Evolutionary conservation across 2,329 filamentous ascomycete species (phyloP), one percentile per base, ranked within the genome.

Genomic region (Xylariomycetidae sp.): DNA sequence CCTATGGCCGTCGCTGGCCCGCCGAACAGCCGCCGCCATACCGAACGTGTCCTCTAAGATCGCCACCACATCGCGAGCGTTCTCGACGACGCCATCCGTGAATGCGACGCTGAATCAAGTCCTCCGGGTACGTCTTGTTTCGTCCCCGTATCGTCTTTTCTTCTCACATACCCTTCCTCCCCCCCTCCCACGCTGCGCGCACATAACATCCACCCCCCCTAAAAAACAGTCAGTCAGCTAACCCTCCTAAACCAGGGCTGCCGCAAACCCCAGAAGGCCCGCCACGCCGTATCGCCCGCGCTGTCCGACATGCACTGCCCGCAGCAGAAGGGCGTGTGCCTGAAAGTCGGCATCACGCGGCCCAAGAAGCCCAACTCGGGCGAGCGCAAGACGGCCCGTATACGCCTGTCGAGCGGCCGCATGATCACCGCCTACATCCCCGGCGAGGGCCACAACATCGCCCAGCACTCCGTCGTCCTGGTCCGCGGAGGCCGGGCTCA

Each of bases 281-380:
- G 92, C 45, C 88, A 94, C 64, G 77, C 86, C 48, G 81, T 87
- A 32, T 97, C 90, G 3, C 92, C 92, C 0, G 89, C 90, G 15
- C 75, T 98, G 34, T 71, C 72, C 31, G 72, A 72, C 43, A 74
- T 73, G 41, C 62, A 77, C 32, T 75, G 85, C 27, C 88, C 92
- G 4, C 78, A 85, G 56, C 82, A 95, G 66, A 97, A 97, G 70
- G 92, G 90, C 50, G 92, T 98, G 23, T 97, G 92, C 62, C 69
- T 98, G 45, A 89, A 94, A 59, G 92, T 97, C 40, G 88, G 87
- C 54, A 86, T 89, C 50, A 88, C 85, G 51, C 88, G 92, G 56
- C 92, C 92, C 36, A 98, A 98, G 80, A 98, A 98, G 67, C 92
- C 92, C 46, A 98, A 98, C 64, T 98, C 92, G 17, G 92, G 89